phyloP scores from a whole-genome alignment of 2,329 filamentous ascomycete genomes.

The Botrytis hyacinthi region DNA sequence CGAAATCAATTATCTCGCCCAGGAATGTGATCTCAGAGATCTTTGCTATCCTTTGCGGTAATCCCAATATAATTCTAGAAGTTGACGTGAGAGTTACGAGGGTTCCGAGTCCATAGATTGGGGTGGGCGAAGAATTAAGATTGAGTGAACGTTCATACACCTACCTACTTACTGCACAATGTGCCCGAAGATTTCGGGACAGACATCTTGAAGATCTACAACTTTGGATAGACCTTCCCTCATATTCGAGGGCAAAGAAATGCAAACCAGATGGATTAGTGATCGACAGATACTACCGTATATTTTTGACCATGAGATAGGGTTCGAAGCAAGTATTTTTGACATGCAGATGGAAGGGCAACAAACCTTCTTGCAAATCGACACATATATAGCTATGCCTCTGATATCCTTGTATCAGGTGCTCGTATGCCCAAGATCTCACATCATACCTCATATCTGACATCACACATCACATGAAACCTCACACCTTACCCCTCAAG shows the following conservation, averaged over 20 bases:
- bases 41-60: not conserved
- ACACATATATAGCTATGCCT: not conserved
- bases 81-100: not conserved
- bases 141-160: not conserved
- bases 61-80: not conserved
- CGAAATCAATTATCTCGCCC: not conserved
- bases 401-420: not conserved
- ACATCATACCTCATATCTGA: not conserved
- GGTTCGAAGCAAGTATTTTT: not conserved
- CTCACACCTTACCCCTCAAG: not conserved
- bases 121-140: not conserved
- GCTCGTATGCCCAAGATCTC: not conserved
- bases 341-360: not conserved
- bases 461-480: not conserved
- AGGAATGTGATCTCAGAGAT: not conserved
- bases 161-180: not conserved
- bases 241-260: not conserved
- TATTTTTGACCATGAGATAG: not conserved
- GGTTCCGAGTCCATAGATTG: no score
- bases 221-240: not conserved
- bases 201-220: not conserved
- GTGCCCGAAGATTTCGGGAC: not conserved
- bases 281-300: not conserved
- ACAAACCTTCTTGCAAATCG: not conserved
- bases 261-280: not conserved